Evolutionary conservation across 2,329 filamentous ascomycete species (phyloP).

Genomic region (Diplodia intermedia): DNA sequence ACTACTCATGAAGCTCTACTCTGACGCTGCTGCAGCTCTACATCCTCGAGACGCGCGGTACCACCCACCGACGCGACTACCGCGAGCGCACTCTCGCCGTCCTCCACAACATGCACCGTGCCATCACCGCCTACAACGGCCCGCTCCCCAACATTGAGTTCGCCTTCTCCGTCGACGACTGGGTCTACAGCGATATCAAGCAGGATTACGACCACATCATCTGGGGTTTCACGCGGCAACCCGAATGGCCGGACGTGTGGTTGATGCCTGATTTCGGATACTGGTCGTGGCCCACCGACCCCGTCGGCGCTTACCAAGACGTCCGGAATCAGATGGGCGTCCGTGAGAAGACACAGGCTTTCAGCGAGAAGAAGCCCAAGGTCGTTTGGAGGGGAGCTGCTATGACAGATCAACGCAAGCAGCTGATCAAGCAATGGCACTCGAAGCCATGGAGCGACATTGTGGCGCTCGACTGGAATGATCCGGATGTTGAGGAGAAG

Average conservation of each 20-base stretch:
- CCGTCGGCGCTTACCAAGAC: conserved; percentile 35
- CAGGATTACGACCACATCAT: conserved; percentile 26
- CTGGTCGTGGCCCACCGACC: conserved; percentile 35
- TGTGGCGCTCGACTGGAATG: conserved; percentile 40
- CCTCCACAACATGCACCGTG: conserved; percentile 62
- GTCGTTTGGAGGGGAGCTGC: conserved; percentile 46
- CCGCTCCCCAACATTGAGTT: conserved; percentile 61
- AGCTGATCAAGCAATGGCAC: conserved; percentile 37
- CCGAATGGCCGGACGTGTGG: conserved; percentile 34
- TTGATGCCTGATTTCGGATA: conserved; percentile 38
- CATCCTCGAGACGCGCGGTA: conserved; percentile 41
- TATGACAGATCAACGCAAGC: conserved; percentile 40
- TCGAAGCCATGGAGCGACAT: conserved; percentile 42
- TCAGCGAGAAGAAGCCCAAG: conserved; percentile 38
- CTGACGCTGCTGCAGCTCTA: conserved; percentile 40
- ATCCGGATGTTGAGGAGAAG: conserved; percentile 31
- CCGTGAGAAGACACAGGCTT: conserved; percentile 34
- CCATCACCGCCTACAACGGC: conserved; percentile 58
- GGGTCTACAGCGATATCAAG: conserved; percentile 38
- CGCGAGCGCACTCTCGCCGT: conserved; percentile 50
- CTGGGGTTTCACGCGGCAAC: conserved; percentile 34
- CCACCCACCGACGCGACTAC: conserved; percentile 36
- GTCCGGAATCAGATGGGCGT: conserved; percentile 34
- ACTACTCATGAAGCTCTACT: background rate
- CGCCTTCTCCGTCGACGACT: conserved; percentile 54